Conservation (phyloP, 2,329 filamentous ascomycete species). For the Monilinia vaccinii-corymbosi region DNA sequence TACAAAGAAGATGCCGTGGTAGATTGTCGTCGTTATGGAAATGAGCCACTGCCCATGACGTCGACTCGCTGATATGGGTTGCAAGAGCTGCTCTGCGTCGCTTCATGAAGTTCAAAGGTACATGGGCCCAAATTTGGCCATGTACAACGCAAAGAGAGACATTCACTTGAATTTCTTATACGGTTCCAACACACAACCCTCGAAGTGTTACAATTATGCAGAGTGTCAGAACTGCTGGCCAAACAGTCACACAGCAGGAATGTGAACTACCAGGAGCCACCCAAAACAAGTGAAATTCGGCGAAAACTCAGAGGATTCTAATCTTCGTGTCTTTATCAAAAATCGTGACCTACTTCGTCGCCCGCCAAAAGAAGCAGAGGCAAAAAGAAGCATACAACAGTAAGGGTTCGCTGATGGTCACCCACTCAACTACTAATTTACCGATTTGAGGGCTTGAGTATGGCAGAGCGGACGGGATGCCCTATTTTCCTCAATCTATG, state of each 20-base stretch:
- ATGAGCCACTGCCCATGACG: background rate
- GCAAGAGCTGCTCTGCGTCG: background rate
- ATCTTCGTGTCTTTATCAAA: background rate
- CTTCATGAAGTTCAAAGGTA: no score
- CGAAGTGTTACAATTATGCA: background rate
- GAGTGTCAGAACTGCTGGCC: background rate
- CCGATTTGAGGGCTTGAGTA: slow-evolving; percentile 6
- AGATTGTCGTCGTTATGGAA: background rate
- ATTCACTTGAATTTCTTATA: background rate
- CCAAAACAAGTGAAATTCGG: no score
- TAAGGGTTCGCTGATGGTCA: slow-evolving; percentile 9
- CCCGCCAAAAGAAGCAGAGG: background rate
- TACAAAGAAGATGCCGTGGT: background rate
- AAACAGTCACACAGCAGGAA: background rate
- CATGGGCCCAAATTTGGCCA: background rate
- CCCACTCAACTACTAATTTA: slow-evolving; percentile 9
- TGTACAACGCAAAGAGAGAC: background rate
- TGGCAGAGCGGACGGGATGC: slow-evolving; percentile 10
- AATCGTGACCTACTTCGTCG: background rate
- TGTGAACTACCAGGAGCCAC: background rate
- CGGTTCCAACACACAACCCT: background rate
- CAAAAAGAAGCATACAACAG: slow-evolving; percentile 6
- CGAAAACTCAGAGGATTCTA: background rate
- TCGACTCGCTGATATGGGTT: no score
- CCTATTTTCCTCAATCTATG: slow-evolving; percentile 4